A percentile compares a stretch with the other conserved stretches of the same genome.
Evolutionary conservation across 2,329 filamentous ascomycete genomes (phyloP).

Genomic region (Graphilbum ipis-grandicollis): DNA sequence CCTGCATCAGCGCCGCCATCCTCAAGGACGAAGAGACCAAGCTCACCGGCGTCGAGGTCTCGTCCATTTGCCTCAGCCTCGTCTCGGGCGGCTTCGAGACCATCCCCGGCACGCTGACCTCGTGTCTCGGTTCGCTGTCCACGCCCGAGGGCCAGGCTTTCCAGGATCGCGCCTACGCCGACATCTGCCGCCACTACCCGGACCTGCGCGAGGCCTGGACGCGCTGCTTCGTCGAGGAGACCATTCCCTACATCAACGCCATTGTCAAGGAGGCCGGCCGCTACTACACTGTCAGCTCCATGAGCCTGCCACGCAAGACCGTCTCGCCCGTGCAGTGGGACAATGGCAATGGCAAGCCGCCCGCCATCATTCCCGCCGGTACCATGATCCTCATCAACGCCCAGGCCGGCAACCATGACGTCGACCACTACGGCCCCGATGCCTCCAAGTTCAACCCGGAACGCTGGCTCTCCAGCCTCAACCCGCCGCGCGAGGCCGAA

Average conservation of each 20-base stretch:
- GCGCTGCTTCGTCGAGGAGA: slow-evolving; percentile 54
- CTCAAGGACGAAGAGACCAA: slow-evolving; percentile 12
- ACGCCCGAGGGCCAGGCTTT: slow-evolving; percentile 49
- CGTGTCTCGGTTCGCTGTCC: slow-evolving; percentile 63
- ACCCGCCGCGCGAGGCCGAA: slow-evolving; percentile 5
- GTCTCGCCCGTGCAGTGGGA: slow-evolving; percentile 58
- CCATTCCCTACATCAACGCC: slow-evolving; percentile 59
- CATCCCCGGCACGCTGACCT: slow-evolving; percentile 61
- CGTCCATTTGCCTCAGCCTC: slow-evolving; percentile 56
- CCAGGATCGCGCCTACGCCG: slow-evolving; percentile 50
- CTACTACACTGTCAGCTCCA: slow-evolving; percentile 65
- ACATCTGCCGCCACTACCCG: slow-evolving; percentile 56
- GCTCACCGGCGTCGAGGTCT: slow-evolving; percentile 35
- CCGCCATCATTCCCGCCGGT: slow-evolving; percentile 50
- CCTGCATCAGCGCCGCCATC: slow-evolving; percentile 13
- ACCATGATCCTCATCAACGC: slow-evolving; percentile 71
- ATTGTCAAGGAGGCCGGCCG: slow-evolving; percentile 64
- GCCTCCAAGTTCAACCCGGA: slow-evolving; percentile 50
- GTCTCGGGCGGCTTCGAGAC: slow-evolving; percentile 70
- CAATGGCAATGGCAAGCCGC: too few relatives aligned
- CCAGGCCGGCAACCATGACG: slow-evolving; percentile 59
- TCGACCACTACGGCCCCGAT: slow-evolving; percentile 41
- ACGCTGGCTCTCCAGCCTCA: slow-evolving; percentile 34
- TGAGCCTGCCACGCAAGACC: slow-evolving; percentile 55
- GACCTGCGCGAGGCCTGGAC: slow-evolving; percentile 58